phyloP scores from a whole-genome alignment of 148 eudicot species.

The Rhododendron molle region DNA sequence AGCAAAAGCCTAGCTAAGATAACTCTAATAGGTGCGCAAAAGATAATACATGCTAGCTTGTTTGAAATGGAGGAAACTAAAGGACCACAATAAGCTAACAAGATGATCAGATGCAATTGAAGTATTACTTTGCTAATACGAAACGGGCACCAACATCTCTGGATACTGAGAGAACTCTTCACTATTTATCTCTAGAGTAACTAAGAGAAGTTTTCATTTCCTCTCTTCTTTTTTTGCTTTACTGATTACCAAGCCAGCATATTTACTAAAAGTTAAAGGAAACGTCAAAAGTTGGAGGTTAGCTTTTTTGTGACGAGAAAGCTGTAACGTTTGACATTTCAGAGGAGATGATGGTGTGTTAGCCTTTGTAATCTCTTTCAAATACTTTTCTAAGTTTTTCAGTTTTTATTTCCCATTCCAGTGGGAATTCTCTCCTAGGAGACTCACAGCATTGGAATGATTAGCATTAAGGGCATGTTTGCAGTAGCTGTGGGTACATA shows the following conservation, averaged over 20 bases:
- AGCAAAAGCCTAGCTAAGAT: background rate
- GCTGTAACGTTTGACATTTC: background rate
- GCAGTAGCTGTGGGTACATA: too few relatives aligned
- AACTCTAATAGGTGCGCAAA: background rate
- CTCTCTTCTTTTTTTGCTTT: background rate
- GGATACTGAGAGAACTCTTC: background rate
- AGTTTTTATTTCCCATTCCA: background rate
- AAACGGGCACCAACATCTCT: background rate
- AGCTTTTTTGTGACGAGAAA: background rate
- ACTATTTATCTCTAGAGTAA: background rate
- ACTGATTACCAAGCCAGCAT: background rate
- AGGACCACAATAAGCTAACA: background rate
- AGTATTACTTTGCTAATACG: background rate
- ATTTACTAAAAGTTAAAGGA: background rate
- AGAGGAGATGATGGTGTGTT: background rate
- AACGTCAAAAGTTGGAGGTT: background rate
- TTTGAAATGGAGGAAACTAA: background rate
- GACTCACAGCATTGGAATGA: background rate
- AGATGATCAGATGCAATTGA: background rate
- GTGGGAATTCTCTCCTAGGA: background rate
- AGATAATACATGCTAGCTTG: too few relatives aligned
- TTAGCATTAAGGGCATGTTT: background rate
- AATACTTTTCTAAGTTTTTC: background rate
- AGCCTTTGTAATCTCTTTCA: background rate
- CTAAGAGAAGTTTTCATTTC: background rate